Base-by-base conservation (phyloP, 1,284 basidiomycete species). In the Porogramme epimiltina region DNA sequence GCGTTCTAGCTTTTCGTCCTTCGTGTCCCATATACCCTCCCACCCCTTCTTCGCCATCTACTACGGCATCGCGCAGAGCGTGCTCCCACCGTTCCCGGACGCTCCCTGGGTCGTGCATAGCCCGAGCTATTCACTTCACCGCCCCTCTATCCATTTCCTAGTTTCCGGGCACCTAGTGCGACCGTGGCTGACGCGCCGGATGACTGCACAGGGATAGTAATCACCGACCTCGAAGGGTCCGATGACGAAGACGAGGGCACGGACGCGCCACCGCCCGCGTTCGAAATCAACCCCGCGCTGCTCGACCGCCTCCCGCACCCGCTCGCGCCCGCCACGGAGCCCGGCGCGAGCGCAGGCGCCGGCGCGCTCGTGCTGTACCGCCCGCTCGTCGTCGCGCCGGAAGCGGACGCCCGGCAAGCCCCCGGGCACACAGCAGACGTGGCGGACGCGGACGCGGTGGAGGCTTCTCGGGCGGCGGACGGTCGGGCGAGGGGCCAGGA, bases 321-420 rank as follows among this genome's bases (percentile, higher is more conserved):
- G 43, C 51, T 42, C 58, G 48, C 34, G 39, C 54, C 55, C 53
- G 57, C 56, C 43, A 56, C 39, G 37, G 59, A 56, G 24, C 23
- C 63, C 1, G 8, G 8, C 10, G 34, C n/a, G 5, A 6, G 13
- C 34, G 9, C 34, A 5, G 34, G 34, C 34, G 77, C 71, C 48
- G 78, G 77, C 59, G 84, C 85, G 1, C 75, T 87, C 19, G 77
- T 89, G 18, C 64, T 87, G 3, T 87, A 81, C 65, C 76, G 71
- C 52, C 77, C 85, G 1, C 67, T 76, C 3, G 62, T 64, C 33
- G 60, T 64, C 19, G 51, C 36, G 31, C 43, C 42, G 33, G n/a
- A n/a, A n/a, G n/a, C n/a, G n/a, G n/a, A n/a, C n/a, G n/a, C n/a
- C n/a, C n/a, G 60, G 58, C 31, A 55, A 60, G 23, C n/a, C n/a